Conservation (phyloP, 148 eudicot species). For the Fagopyrum tataricum region DNA sequence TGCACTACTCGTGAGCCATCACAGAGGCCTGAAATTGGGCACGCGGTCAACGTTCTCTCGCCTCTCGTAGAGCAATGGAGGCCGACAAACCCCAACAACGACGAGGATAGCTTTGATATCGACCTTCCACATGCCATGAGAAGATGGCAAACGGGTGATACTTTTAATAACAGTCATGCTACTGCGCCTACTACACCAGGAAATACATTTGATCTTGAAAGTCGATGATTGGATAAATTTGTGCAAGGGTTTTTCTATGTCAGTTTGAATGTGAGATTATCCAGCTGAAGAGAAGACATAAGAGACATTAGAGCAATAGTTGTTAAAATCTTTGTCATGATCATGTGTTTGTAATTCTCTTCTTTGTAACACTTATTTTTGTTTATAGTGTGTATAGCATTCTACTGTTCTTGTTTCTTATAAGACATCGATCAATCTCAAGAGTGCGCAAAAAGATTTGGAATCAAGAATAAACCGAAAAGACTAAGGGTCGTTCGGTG, state of each 20-base stretch:
- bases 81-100: slow-evolving; percentile 22
- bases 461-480: no score
- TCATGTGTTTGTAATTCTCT: neutral
- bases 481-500: no score
- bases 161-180: slow-evolving; percentile 10
- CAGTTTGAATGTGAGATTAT: neutral
- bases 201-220: neutral
- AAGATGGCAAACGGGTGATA: slow-evolving; percentile 45
- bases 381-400: neutral
- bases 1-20: slow-evolving; percentile 56
- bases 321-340: neutral
- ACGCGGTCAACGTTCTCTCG: slow-evolving; percentile 41
- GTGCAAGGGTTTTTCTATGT: neutral
- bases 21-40: slow-evolving; percentile 65
- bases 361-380: neutral
- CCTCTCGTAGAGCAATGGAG: slow-evolving; percentile 60
- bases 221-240: neutral
- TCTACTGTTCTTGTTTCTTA: neutral
- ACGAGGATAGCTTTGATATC: slow-evolving; percentile 17
- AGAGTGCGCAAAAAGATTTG: neutral
- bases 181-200: slow-evolving; percentile 22
- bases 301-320: neutral
- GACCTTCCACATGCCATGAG: slow-evolving; percentile 40
- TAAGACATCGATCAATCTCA: neutral
- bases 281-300: neutral